Evolutionary conservation across 2,329 filamentous ascomycete species (phyloP).

Genomic region (Pyrenochaeta sp.): DNA sequence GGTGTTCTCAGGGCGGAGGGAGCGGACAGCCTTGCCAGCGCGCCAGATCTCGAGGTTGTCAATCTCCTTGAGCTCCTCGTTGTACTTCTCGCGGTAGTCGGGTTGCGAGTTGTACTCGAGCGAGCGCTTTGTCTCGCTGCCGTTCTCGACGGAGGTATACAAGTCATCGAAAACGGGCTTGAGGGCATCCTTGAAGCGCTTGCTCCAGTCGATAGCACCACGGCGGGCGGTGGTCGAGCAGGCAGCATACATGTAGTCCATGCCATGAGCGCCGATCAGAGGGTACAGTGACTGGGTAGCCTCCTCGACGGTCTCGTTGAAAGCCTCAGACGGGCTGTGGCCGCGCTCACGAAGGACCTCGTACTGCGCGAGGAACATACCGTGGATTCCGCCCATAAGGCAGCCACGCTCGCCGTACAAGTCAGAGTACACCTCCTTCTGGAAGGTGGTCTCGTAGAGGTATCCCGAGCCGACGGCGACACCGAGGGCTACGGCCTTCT

Average conservation of each 20-base stretch:
- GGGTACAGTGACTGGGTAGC: constrained; percentile 98
- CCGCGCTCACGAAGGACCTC: constrained; percentile 99
- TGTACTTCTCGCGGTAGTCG: constrained; percentile 97
- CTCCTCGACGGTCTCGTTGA: constrained; percentile 99
- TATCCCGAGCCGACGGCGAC: constrained; percentile 97
- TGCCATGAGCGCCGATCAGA: constrained; percentile 94
- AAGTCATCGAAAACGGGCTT: constrained; percentile 99
- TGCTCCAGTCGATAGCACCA: constrained; percentile 98
- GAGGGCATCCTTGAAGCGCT: constrained; percentile 95
- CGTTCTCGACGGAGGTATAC: constrained; percentile 90
- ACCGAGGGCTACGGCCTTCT: constrained; percentile 96
- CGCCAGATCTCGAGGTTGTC: constrained; percentile 98
- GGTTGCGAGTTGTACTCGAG: constrained; percentile 96
- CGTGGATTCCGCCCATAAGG: constrained; percentile 99
- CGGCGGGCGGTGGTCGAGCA: constrained; percentile 99
- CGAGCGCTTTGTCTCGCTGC: constrained; percentile 93
- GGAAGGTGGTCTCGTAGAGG: constrained; percentile 99
- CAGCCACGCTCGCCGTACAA: constrained; percentile 99
- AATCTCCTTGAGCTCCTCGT: constrained; percentile 99
- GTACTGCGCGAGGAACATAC: constrained; percentile 99
- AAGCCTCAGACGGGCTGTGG: constrained; percentile 96
- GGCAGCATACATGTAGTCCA: constrained; percentile 99
- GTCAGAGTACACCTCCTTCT: constrained; percentile 99
- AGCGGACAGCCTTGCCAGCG: constrained; percentile 93
- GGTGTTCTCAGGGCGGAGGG: constrained; percentile 50